These are phyloP conservation scores for Penicillium sp. DNA, from an alignment of 2,329 filamentous ascomycete species.

Conservation along the genomic window DNA sequence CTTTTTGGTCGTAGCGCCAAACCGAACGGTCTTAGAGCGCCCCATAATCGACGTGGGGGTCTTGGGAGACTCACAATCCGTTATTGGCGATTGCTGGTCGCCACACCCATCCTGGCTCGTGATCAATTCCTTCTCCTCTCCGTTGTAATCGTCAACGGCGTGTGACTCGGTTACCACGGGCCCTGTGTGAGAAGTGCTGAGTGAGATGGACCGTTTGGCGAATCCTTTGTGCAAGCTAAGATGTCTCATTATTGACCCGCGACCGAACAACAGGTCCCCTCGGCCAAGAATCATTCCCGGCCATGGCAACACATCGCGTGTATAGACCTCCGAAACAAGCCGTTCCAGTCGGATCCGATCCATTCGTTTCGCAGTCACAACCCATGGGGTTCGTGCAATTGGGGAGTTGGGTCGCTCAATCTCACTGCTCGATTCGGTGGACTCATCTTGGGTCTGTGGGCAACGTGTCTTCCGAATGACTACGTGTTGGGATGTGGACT, in stretches of 20 bases:
- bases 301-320: slow-evolving; percentile 73
- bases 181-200: slow-evolving; percentile 31
- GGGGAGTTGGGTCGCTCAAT: slow-evolving; percentile 79
- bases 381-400: slow-evolving; percentile 66
- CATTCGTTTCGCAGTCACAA: slow-evolving; percentile 70
- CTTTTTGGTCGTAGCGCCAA: slow-evolving; percentile 12
- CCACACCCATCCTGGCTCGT: slow-evolving; percentile 8
- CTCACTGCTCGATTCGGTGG: slow-evolving; percentile 47
- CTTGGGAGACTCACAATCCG: slow-evolving; percentile 12
- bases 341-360: slow-evolving; percentile 77
- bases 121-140: slow-evolving; percentile 15
- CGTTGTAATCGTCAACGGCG: slow-evolving; percentile 8
- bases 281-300: slow-evolving; percentile 72
- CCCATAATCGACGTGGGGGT: slow-evolving; percentile 15
- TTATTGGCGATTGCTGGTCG: slow-evolving; percentile 8
- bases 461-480: slow-evolving; percentile 83
- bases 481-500: slow-evolving; percentile 68
- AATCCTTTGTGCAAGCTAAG: slow-evolving; percentile 79
- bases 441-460: slow-evolving; percentile 56
- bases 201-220: slow-evolving; percentile 66
- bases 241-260: slow-evolving; percentile 83
- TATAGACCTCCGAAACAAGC: slow-evolving; percentile 77
- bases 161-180: slow-evolving; percentile 12
- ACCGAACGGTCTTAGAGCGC: slow-evolving; percentile 16
- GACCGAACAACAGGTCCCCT: slow-evolving; percentile 64